Base-by-base conservation (phyloP, 2,329 filamentous ascomycete species). In the Trichophaea hybrida region DNA sequence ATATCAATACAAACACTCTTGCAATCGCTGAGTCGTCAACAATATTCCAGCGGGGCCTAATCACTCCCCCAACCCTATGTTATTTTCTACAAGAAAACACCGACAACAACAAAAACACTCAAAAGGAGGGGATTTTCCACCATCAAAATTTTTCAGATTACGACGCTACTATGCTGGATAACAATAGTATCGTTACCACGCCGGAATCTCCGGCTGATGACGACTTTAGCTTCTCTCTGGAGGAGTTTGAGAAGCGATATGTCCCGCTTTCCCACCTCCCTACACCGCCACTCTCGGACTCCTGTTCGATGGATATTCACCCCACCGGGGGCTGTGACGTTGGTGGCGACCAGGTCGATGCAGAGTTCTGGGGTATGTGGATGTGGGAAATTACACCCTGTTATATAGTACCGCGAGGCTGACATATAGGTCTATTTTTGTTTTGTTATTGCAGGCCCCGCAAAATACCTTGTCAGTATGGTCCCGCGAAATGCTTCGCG, bases 231-330 rank as follows among this genome's bases (percentile, higher is more conserved):
- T 74, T 74, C 64, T 76, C 77, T 67, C 74, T 75, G 64, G 75
- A 76, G 68, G 74, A 76, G 61, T 75, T 75, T 44, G 65, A 65
- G 58, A 43, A 55, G 24, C 57, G 64, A 64, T 85, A 85, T 71
- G 78, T 80, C 52, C 82, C 82, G 7, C 75, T 85, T 55, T 85
- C 82, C 34, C 83, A 82, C 70, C 76, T 85, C 24, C 82, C 82
- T 24, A 85, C 82, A 56, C 82, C 82, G 63, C 82, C 82, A 49
- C 77, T 77, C 8, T 82, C 79, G n/a, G 59, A 64, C 17, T 58
- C 57, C 17, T 55, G 58, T 34, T 65, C 63, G 44, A 58, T 59
- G 7, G 51, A 40, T 24, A 56, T 61, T 43, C 52, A 62, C 31
- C 57, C 65, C 43, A 49, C 43, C 33, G 58, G 68, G 34, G 24